Base-by-base conservation (phyloP, 1,139 yeast species). In the Yamadazyma triangularis region DNA sequence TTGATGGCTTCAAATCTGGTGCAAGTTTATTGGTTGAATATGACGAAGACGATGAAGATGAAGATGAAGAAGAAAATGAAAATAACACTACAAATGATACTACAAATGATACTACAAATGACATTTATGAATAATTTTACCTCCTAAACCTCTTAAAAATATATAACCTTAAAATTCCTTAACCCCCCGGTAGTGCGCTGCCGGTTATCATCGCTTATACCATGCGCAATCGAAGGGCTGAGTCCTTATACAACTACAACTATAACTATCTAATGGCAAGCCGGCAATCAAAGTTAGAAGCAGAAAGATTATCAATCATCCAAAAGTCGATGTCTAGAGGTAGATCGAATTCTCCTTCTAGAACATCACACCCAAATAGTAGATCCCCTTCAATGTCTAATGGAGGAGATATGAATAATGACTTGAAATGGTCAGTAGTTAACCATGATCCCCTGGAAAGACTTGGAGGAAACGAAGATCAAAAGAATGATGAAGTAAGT, bases 371-470 rank as follows among this genome's bases (percentile, higher is more conserved):
- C 12, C 47, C 47, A 34, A 51, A 52, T 30, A 50, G 58, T 30
- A 47, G 72, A 28, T 60, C 70, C 15, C 54, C 60, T 12, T 64
- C 70, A n/a, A 45, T 53, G 3, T 58, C 56, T 48, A 56, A 57
- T 26, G 70, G 63, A 31, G 70, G 62, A 22, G 52, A 54, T 34
- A 18, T 7, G 9, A 18, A 9, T 18, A 58, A 56, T 24, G 73
- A 67, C 14, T 50, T 69, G 34, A 71, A 70, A 39, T 68, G 73
- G 73, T 62, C 70, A 6, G 65, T 68, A 28, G 62, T 67, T 33
- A 66, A 63, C 40, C 73, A 65, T 36, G 84, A 79, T 42, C 86
- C 86, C 0, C 76, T 75, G 50, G 79, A 75, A 35, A 53, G 85
- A 36, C 49, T 77, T 10, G n/a, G n/a, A n/a, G n/a, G n/a, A n/a